Evolutionary conservation across 1,139 yeast species (phyloP).

Genomic region (Saccharomyces hybrid): DNA sequence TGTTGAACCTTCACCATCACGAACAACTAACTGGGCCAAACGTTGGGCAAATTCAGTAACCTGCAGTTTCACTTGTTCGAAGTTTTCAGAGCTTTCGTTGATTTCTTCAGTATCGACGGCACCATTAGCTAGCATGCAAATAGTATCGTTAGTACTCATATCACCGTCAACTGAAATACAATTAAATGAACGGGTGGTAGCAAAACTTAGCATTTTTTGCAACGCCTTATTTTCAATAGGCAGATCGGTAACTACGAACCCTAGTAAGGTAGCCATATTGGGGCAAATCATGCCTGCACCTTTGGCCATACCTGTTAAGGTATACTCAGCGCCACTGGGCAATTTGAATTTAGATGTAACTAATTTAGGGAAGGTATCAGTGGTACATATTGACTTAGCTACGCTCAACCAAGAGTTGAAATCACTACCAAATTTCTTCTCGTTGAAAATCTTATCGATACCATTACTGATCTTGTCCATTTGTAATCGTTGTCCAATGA

Average conservation of each 20-base stretch:
- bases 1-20: conserved; percentile 99
- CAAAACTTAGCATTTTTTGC: conserved; percentile 52
- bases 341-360: conserved; percentile 55
- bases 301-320: conserved; percentile 86
- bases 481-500: conserved; percentile 83
- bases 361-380: conserved; percentile 93
- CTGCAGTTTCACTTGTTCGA: conserved; percentile 47
- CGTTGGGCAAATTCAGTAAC: conserved; percentile 72
- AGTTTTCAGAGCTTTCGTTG: conserved; percentile 41
- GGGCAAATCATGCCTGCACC: conserved; percentile 99
- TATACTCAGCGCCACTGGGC: conserved; percentile 49
- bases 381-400: conserved; percentile 89
- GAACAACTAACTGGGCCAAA: conserved; percentile 83
- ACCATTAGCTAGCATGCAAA: conserved; percentile 88
- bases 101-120: conserved; percentile 69
- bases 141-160: conserved; percentile 94
- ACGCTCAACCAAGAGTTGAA: conserved; percentile 78
- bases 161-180: conserved; percentile 96
- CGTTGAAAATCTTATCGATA: conserved; percentile 32
- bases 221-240: conserved; percentile 75
- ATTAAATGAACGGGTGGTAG: conserved; percentile 82
- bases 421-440: conserved; percentile 44
- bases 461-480: conserved; percentile 64
- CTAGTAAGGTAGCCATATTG: conserved; percentile 93
- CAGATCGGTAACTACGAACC: conserved; percentile 89